Evolutionary conservation across 768 basidiomycete species (phyloP), one percentile per base, ranked within the genome.

Genomic region (Dictyophora rubrovolvata): DNA sequence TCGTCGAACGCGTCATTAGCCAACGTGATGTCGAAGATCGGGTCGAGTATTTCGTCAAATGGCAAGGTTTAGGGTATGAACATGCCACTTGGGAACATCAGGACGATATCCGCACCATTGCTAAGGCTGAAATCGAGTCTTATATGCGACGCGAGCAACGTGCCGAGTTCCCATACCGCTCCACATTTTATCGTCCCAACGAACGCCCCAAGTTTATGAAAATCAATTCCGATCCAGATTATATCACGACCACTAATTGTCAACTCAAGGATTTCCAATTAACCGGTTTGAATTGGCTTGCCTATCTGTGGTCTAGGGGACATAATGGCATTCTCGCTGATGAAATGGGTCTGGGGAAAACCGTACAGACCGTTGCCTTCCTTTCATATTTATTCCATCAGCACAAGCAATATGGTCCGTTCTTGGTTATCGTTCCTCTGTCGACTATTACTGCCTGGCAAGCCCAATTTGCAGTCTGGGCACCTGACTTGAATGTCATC

Each of bases 291-390:
- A 99, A 99, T 69, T 99, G 96, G 96, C 79, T 99, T n/a, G 87
- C 91, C 4, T 98, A 95, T 71, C 75, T 94, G 16, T 98, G 96
- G 96, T 85, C 81, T 63, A 84, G 91, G 65, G 90, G 90, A 9
- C 88, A 95, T 65, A 98, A 98, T 68, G 96, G 96, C 18, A 96
- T 99, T 60, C 75, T 99, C 36, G 96, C 96, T 0, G 96, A 99
- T 67, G 96, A 99, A 79, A 99, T 98, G 96, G 96, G 96, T 69
- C 86, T 99, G 22, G 96, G 96, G 56, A 99, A 99, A 88, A 92
- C 89, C 18, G 94, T 99, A 7, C 96, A 99, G 77, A 94, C 94
- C 0, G 95, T 98, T 11, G 73, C 93, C 0, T 95, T 94, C 74
- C 78, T 99, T 22, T 93, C 93, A 1, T 98, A 89, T 69, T 87